Conservation (phyloP, 371 early-diverging fungal genomes). For the Apophysomyces variabilis region DNA sequence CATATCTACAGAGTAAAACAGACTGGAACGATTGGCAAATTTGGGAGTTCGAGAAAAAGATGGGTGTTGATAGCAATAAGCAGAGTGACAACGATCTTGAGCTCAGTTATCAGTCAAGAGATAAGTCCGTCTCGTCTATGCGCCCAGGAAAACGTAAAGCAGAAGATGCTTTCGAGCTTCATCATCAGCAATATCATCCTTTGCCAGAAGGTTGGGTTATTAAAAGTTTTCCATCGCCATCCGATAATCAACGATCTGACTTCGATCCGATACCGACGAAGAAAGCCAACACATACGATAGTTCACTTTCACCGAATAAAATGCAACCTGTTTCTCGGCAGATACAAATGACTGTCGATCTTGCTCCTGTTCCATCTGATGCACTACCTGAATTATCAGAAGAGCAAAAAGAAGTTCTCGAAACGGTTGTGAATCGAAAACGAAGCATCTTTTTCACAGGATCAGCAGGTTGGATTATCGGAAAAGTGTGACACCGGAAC, state of each 20-base stretch:
- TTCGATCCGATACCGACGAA: neutral
- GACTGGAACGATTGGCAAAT: too few species aligned
- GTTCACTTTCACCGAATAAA: neutral
- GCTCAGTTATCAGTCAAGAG: too few species aligned
- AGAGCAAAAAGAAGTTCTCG: conserved; percentile 62
- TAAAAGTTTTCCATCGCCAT: neutral
- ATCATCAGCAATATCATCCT: neutral
- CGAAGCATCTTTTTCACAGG: conserved; percentile 80
- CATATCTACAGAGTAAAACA: too few species aligned
- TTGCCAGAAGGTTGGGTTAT: neutral
- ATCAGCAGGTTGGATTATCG: conserved; percentile 61
- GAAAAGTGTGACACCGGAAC: neutral
- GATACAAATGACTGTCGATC: conserved; percentile 1
- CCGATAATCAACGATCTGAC: neutral
- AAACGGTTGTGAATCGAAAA: conserved; percentile 55
- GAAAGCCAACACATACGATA: neutral
- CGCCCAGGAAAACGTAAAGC: too few species aligned
- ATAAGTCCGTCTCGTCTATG: too few species aligned
- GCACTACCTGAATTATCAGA: conserved; percentile 42
- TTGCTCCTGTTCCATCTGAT: neutral
- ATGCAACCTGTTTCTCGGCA: neutral
- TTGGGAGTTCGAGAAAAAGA: too few species aligned
- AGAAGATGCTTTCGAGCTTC: neutral
- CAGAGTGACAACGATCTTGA: too few species aligned
- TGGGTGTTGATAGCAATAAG: too few species aligned